Evolutionary conservation across 495 filamentous ascomycete species (phyloP), one percentile per base, ranked within the genome.

Genomic region (Articulospora tetracladia): DNA sequence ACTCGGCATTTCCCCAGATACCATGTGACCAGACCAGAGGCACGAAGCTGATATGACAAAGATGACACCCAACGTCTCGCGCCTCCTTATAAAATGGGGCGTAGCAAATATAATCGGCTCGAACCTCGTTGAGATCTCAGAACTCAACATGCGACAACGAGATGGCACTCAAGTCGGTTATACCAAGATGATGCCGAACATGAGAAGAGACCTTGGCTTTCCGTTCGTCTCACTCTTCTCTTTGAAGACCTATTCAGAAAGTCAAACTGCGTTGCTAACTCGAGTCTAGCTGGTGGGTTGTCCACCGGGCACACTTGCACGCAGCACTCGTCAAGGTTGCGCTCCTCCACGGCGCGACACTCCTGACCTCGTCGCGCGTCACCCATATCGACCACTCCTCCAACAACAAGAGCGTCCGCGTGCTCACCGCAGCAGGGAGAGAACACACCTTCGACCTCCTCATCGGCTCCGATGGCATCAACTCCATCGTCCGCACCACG

Each of bases 31-130:
- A 85, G 15, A 44, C 11, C 8, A 3, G n/a, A 32, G 4, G 30
- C 30, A 44, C n/a, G 11, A n/a, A 44, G n/a, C 39, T 15, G 3
- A 44, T 7, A 17, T 17, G n/a, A 19, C 39, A 15, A 3, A 44
- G 57, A 76, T 84, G 49, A 76, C 81, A 8, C 76, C 83, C 1
- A 85, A 85, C 53, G 73, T 76, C 3, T 71, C 78, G 1, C 72
- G 75, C 1, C 73, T 84, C 26, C 72, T 84, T 28, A 72, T 73
- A 20, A 66, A 69, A 20, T 76, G 74, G 76, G 75, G 73, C 13
- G 60, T 77, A 19, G 61, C 61, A 36, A 65, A 72, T 0, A 22
- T 60, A 24, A 57, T 77, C 12, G 63, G 46, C 1, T 26, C 51
- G 1, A 66, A 76, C 55, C 57, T 77, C 12, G 72, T 75, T 2